phyloP scores from a whole-genome alignment of 129 eudicot genomes.

The Cynara cardunculus region DNA sequence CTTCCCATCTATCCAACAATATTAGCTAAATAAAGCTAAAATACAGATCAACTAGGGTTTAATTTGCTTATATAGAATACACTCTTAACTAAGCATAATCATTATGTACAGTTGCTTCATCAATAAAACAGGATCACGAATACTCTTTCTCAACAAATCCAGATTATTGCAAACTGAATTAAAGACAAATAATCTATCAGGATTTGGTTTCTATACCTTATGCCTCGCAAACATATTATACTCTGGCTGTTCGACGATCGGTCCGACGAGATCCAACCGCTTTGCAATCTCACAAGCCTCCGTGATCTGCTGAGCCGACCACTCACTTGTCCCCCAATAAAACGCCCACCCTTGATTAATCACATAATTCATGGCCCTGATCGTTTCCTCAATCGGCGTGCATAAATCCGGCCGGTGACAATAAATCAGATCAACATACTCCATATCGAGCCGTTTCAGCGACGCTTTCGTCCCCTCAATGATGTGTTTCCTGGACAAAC shows the following conservation, averaged over 20 bases:
- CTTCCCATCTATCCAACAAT: neutral
- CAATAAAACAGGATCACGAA: neutral
- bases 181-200: neutral
- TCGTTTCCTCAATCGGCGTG: slow-evolving; percentile 92
- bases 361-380: slow-evolving; percentile 93
- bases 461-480: slow-evolving; percentile 66
- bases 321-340: slow-evolving; percentile 97
- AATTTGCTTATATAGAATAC: neutral
- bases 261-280: slow-evolving; percentile 76
- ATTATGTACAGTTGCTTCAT: neutral
- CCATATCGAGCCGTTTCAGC: slow-evolving; percentile 81
- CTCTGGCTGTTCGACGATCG: slow-evolving; percentile 94
- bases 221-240: slow-evolving; percentile 81
- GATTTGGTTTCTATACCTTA: slow-evolving; percentile 44
- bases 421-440: slow-evolving; percentile 75
- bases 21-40: neutral
- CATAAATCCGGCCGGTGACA: slow-evolving; percentile 73
- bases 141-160: neutral
- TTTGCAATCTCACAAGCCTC: slow-evolving; percentile 87
- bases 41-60: neutral
- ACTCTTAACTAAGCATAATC: neutral
- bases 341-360: slow-evolving; percentile 88
- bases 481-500: slow-evolving; percentile 70
- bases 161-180: neutral
- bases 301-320: slow-evolving; percentile 96